Conservation (phyloP, 805 yeast species). For the Sporopachydermia lactativora region DNA sequence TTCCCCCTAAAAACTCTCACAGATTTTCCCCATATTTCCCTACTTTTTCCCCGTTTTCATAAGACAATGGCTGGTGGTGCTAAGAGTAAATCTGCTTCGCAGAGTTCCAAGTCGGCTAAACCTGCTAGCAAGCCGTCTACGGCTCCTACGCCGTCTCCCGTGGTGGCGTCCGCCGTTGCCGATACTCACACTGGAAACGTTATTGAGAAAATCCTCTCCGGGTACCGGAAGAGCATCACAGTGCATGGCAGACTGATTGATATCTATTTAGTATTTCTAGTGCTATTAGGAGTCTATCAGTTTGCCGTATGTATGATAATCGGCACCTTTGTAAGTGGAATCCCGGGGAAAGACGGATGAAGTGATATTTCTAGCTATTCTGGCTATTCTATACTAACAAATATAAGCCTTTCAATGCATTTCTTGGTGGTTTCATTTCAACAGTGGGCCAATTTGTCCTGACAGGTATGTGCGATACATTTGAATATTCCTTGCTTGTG, state of each 20-base stretch:
- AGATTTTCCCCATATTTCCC: too few species aligned
- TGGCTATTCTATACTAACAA: conserved; percentile 1
- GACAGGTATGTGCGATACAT: conserved; percentile 26
- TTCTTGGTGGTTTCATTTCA: conserved; percentile 79
- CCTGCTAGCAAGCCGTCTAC: too few species aligned
- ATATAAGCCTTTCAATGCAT: conserved; percentile 79
- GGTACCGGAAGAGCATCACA: conserved; percentile 16
- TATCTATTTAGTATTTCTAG: conserved; percentile 58
- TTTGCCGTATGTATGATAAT: conserved; percentile 61
- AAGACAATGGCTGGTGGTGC: too few species aligned
- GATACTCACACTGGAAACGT: conserved; percentile 14
- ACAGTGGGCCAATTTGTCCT: conserved; percentile 95
- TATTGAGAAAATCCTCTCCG: background rate
- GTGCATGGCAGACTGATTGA: conserved; percentile 47
- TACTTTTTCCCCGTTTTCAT: too few species aligned
- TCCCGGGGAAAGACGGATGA: background rate
- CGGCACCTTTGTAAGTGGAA: conserved; percentile 48
- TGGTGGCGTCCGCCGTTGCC: too few species aligned
- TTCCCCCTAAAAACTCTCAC: too few species aligned
- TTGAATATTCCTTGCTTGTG: too few species aligned
- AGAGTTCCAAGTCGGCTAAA: too few species aligned
- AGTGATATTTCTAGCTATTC: conserved; percentile 1
- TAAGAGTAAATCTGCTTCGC: too few species aligned
- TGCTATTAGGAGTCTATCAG: conserved; percentile 62
- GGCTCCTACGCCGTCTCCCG: too few species aligned